Evolutionary conservation across 345 rosid genomes (phyloP), one percentile per base, ranked within the genome.

Genomic region (Erucastrum elatum): DNA sequence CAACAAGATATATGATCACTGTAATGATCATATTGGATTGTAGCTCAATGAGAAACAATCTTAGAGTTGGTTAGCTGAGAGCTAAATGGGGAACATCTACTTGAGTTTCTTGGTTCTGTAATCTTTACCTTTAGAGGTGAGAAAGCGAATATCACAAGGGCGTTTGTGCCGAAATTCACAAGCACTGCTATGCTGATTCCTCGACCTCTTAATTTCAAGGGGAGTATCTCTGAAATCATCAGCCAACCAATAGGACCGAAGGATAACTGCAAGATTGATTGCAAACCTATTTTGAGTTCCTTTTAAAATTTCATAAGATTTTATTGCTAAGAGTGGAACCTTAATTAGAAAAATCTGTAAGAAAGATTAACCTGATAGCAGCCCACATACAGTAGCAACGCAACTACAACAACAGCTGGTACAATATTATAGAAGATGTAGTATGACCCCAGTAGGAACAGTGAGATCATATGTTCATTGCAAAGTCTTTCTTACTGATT

Each of bases 221-320:
- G 98, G 31, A 92, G 92, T 61, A 94, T 37, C 90, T 94, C 97
- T 0, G 98, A 92, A 79, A 94, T 91, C 98, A 94, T 90, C 84
- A 94, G 87, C 98, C 98, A 94, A 71, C 98, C 94, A 67, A 94
- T 94, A 56, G 98, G 98, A 35, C 98, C 98, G 87, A 94, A 94
- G 4, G 97, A 94, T 75, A 94, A 44, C 98, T 34, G 91, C 88
- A 84, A 80, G 70, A 29, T 37, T 44, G 51, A 76, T 75, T 74
- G 27, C 16, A 76, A 68, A 75, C 64, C 41, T 49, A n/a, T n/a
- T n/a, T n/a, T n/a, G n/a, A n/a, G n/a, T n/a, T n/a, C n/a, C n/a
- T n/a, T n/a, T n/a, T n/a, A n/a, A n/a, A n/a, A n/a, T n/a, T n/a
- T n/a, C n/a, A n/a, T n/a, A n/a, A n/a, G n/a, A n/a, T n/a, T n/a